Percentiles rank a stretch among this genome's conserved stretches.
phyloP scores from a whole-genome alignment of 768 basidiomycete species.

The Cantharellus cinnabarinus region DNA sequence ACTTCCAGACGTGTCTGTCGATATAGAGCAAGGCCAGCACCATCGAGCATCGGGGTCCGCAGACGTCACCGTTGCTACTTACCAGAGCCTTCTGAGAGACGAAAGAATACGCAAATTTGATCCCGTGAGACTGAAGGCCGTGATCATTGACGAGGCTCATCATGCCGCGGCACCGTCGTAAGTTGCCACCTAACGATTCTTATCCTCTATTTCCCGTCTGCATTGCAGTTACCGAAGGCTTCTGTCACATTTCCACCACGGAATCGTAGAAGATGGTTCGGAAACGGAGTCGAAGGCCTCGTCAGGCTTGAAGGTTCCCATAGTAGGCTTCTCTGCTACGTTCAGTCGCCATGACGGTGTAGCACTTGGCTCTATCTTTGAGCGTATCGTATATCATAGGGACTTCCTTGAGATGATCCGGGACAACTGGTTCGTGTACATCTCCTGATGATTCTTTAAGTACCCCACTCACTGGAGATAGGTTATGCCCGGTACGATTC shows the following conservation, averaged over 20 bases:
- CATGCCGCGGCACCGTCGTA: conserved; percentile 87
- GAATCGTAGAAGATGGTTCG: background rate
- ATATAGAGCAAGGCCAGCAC: conserved; percentile 76
- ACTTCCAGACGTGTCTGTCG: conserved; percentile 57
- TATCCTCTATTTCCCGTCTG: background rate
- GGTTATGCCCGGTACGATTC: conserved; percentile 76
- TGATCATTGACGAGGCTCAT: conserved; percentile 87
- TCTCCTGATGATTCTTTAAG: background rate
- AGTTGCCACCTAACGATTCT: conserved; percentile 11
- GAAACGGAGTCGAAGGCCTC: conserved; percentile 18
- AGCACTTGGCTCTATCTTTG: conserved; percentile 72
- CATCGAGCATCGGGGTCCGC: conserved; percentile 59
- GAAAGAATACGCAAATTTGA: conserved; percentile 57
- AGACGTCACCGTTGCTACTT: conserved; percentile 79
- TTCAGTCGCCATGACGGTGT: conserved; percentile 84
- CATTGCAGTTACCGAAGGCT: conserved; percentile 51
- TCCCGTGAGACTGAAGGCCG: conserved; percentile 40
- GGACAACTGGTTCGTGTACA: conserved; percentile 45
- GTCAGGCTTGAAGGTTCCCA: conserved; percentile 29
- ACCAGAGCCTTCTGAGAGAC: conserved; percentile 56
- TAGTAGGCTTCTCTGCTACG: conserved; percentile 89
- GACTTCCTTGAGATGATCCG: conserved; percentile 86
- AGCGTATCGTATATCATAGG: conserved; percentile 79
- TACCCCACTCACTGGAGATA: conserved; percentile 9
- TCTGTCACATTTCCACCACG: conserved; percentile 57